These are phyloP conservation scores for Vanderwaltozyma polyspora DNA, from an alignment of 805 yeast genomes.

Conservation along the genomic window DNA sequence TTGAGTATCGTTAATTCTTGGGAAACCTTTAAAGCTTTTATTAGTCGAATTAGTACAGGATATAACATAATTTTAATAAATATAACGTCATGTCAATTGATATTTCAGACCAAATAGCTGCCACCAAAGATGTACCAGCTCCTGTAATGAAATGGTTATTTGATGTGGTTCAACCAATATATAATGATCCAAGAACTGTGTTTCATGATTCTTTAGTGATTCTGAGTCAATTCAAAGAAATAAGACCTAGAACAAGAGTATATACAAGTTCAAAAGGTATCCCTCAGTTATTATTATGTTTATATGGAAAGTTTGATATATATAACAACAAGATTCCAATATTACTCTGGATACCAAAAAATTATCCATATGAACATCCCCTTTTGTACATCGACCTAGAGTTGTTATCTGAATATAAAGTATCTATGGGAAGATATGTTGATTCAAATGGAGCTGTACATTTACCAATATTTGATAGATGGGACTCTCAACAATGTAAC, in stretches of 20 bases:
- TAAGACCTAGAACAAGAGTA: conserved; percentile 61
- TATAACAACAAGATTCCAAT: conserved; percentile 35
- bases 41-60: neutral
- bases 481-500: conserved; percentile 30
- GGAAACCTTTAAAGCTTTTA: neutral
- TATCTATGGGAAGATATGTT: conserved; percentile 52
- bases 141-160: conserved; percentile 46
- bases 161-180: conserved; percentile 47
- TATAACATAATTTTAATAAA: no score
- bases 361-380: conserved; percentile 63
- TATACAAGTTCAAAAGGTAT: conserved; percentile 48
- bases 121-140: conserved; percentile 1
- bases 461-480: conserved; percentile 53
- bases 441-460: conserved; percentile 64
- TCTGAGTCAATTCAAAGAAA: conserved; percentile 38
- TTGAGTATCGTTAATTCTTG: neutral
- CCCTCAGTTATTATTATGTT: conserved; percentile 46
- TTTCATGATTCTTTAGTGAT: conserved; percentile 49
- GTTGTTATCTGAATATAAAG: conserved; percentile 36
- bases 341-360: conserved; percentile 65
- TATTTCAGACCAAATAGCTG: neutral
- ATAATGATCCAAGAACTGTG: conserved; percentile 42
- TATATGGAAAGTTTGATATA: conserved; percentile 44
- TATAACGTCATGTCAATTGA: neutral
- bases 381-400: conserved; percentile 41